Evolutionary conservation across 1,139 yeast genomes (phyloP), one percentile per base, ranked within the genome.

Genomic region (Saccharomyces hybrid): DNA sequence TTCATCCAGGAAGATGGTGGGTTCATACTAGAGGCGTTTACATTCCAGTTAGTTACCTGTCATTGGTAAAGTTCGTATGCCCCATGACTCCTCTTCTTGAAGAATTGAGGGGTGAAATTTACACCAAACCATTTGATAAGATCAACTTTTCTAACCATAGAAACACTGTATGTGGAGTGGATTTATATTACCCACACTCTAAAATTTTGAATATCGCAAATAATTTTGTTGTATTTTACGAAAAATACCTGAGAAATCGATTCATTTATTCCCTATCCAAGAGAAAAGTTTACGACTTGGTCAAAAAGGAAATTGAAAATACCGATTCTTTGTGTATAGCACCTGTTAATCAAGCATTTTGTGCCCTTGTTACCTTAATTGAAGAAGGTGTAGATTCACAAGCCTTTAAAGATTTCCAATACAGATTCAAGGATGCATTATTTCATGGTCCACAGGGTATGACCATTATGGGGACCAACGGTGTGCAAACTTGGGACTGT

Each of bases 1-100:
- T 90, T 46, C 99, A 93, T 67, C 99, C 99, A 1, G 96, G 93
- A 29, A 80, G 89, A 66, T 95, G 98, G 99, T 95, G 99, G 99
- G 97, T 93, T 28, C 99, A 95, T 66, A 93, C 97, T 0, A 75
- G 99, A 55, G 96, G 95, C 1, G 89, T 95, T 34, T 93, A 91
- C 65, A 72, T 88, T 48, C 95, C 98, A 0, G 75, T 91, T 64
- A 95, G 97, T 14, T 93, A 91, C 67, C 70, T 93, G 11, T 81
- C 87, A 23, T 76, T 89, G 51, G 77, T 80, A 46, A 71, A 74
- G 54, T 76, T 78, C 14, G 74, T 76, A 56, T 85, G 88, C 66
- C 79, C 78, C 9, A 67, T 86, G 52, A 86, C 83, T 58, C 86
- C 88, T 0, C 71, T 93, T 42, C 71, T 93, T 50, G 66, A 69